Evolutionary conservation across 441 rosid genomes (phyloP), one percentile per base, ranked within the genome.

Genomic region (Daphne laureola): DNA sequence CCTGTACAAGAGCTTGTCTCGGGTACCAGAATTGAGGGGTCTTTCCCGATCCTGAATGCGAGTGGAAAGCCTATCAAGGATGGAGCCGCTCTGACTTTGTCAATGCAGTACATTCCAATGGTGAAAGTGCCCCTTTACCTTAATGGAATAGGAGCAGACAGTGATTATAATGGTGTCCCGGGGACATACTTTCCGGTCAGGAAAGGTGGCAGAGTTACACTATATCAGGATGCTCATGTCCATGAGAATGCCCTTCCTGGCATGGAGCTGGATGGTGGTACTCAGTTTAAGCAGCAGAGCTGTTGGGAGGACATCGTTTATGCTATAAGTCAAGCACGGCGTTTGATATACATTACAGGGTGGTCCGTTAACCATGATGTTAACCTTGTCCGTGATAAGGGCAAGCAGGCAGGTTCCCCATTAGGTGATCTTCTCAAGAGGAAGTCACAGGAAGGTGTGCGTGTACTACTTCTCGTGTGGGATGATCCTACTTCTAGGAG

Each of bases 401-500:
- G 63, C 14, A 66, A 71, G 55, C 68, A 35, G 0, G 62, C 61
- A 4, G 59, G 65, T 27, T 63, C 48, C 36, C 61, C 67, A 16
- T 66, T 84, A 58, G 91, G 91, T 17, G 78, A 75, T 58, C 72
- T 84, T 58, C 84, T 84, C 35, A 81, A 79, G 61, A 50, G 2
- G 31, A 84, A 77, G 66, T 84, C 91, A 54, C 81, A 79, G 53
- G 87, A 84, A 72, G 87, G 91, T 51, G 91, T 84, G 9, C 59
- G 91, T 53, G 91, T 84, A 50, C 71, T 81, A 65, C 69, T 84
- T 51, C 76, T 84, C 52, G 82, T 79, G 27, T 84, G 91, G 91
- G 87, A 84, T 72, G 91, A 84, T 73, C 87, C 85, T 55, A 72
- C 83, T 59, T 84, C 91, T 26, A 71, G 62, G 57, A 77, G 82